These are phyloP conservation scores for Penicillium coprophilum DNA, from an alignment of 495 filamentous ascomycete species.

Conservation along the genomic window DNA sequence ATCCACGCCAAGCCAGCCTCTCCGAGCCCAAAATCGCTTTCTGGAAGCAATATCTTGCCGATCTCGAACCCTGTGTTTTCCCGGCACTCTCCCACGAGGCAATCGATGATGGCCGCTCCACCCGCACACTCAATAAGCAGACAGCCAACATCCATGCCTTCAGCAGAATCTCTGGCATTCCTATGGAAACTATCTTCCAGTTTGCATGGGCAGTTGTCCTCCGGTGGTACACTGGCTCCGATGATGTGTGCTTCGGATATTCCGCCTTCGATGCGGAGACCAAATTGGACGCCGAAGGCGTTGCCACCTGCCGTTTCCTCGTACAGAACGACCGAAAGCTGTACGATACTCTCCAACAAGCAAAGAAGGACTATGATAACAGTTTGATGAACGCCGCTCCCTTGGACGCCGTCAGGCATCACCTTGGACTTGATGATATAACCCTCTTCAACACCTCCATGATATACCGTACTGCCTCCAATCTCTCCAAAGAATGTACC, in stretches of 20 bases:
- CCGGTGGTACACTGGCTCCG: constrained; percentile 50
- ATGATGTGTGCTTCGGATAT: constrained; percentile 57
- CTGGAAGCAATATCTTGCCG: constrained; percentile 53
- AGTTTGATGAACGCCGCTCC: constrained; percentile 37
- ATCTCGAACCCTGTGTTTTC: constrained; percentile 55
- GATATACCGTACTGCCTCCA: constrained; percentile 27
- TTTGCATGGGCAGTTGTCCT: constrained; percentile 57
- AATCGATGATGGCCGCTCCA: constrained; percentile 7
- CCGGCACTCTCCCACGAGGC: constrained; percentile 37
- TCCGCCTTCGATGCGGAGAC: constrained; percentile 25
- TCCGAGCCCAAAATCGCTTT: constrained; percentile 37
- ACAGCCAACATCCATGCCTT: constrained; percentile 36
- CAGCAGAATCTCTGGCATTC: constrained; percentile 31
- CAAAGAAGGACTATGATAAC: constrained; percentile 36
- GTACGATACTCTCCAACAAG: constrained; percentile 35
- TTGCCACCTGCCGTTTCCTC: constrained; percentile 37
- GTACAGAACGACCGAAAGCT: constrained; percentile 37
- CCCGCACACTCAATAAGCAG: constrained; percentile 28
- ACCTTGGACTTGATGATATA: constrained; percentile 35
- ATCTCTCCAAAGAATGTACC: constrained; percentile 12
- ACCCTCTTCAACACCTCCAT: constrained; percentile 55
- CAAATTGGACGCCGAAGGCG: constrained; percentile 7
- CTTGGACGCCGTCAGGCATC: constrained; percentile 43
- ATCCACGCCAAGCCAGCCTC: constrained; percentile 10
- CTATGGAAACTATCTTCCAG: constrained; percentile 39